Evolutionary conservation across 2,329 filamentous ascomycete genomes (phyloP), one percentile per base, ranked within the genome.

Genomic region (Mycogone perniciosa): DNA sequence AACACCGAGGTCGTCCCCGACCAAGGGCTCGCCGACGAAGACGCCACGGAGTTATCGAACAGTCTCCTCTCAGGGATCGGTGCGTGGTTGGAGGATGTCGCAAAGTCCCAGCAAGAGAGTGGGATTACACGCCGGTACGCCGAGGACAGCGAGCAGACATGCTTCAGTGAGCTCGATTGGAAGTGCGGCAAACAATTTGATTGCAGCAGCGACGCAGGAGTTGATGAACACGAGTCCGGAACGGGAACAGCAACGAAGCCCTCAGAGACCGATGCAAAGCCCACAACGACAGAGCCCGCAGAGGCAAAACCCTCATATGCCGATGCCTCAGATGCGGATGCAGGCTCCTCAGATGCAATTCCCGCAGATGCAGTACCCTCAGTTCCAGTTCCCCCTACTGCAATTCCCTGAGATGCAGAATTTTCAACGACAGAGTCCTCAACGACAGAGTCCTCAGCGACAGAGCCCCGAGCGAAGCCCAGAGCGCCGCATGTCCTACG

Each of bases 101-200:
- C 54, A 59, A 4, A 67, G 65, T 38, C 63, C 66, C 0, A 59
- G 56, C 31, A 67, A 67, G 56, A 57, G 55, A 39, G 54, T 54
- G 7, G 60, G 56, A 2, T 46, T 61, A 6, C 54, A 57, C 7
- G 40, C 50, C 3, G 53, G 59, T 31, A 54, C 61, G 6, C 47
- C 54, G 10, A 45, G 46, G 7, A 50, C 50, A 8, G 47, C 53
- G 20, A 61, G 55, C 41, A 57, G 60, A 13, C 59, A 62, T 29
- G 56, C 56, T 1, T 67, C 65, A 2, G 51, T 59, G 1, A 67
- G 70, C 13, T 67, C 66, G 6, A 57, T 66, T 34, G 63, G 60
- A 1, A 70, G 67, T 42, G 63, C 58, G 38, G 63, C 71, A 0
- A 71, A 76, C 47, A 77, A 71, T 48, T 56, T 77, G 11, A 62